Base-by-base conservation (phyloP, 2,329 filamentous ascomycete genomes). In the Claviceps spartinae region DNA sequence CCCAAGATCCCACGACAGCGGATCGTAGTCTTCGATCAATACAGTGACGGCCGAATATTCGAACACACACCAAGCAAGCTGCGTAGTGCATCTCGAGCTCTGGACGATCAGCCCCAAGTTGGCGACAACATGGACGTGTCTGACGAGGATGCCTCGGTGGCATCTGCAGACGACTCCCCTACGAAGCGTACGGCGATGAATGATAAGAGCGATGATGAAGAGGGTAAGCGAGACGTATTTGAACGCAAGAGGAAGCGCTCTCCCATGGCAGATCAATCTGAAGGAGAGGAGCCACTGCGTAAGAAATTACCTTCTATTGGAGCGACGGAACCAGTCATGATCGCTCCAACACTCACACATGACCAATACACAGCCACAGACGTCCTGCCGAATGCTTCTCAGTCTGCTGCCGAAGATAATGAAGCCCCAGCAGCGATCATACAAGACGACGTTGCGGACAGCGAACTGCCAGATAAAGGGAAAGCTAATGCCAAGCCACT, bases 31-130 rank as follows among this genome's bases (percentile, higher is more conserved):
- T 67, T 83, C 51, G 73, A 73, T 59, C 72, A 73, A 56, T 78
- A 75, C 62, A 74, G 75, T 52, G 73, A 75, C 54, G 76, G 70
- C 52, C 71, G 73, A 44, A 65, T 69, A 52, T 79, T 80, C 57
- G 81, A 85, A 60, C 79, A 78, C 58, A 88, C 83, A 51, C 86
- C 86, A 3, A 90, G 84, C 73, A 91, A 89, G 71, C 76, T 89
- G 54, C 81, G 81, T 58, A 79, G 83, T 55, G 61, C 63, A 11
- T 42, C 48, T 5, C 40, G 43, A 48, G 13, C 51, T 13, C 30
- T 40, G 41, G 58, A 62, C 55, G 59, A 66, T 56, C 67, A 68
- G n/a, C 60, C 66, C 51, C 58, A 67, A 49, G 68, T 64, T 49
- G 64, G 60, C 47, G 68, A 67, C 48, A 68, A 69, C 24, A 71